Evolutionary conservation across 2,329 filamentous ascomycete species (phyloP), one percentile per base, ranked within the genome.

Genomic region (Tolypocladium ovalisporum): DNA sequence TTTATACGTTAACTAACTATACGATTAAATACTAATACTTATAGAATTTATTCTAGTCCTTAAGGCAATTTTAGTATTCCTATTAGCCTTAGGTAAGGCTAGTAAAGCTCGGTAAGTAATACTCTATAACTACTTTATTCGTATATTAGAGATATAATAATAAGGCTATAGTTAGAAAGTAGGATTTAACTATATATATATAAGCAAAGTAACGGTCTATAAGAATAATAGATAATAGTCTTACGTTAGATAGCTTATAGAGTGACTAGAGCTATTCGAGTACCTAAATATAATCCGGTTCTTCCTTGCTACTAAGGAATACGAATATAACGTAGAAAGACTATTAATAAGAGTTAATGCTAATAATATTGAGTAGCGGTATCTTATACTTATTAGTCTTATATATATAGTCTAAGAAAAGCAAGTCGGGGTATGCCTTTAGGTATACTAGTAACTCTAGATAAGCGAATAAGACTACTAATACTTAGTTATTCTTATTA

Each of bases 331-430:
- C 64, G 55, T 51, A 67, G 40, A 66, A 67, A 2, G 60, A 62
- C 2, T 54, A 40, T 36, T 64, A 22, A 40, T 52, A 65, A 39
- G 59, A 54, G 57, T 64, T 52, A 57, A 67, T 56, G 2, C 58
- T 57, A 57, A 66, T 56, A 4, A 66, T 65, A 56, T 65, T 58
- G 32, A 66, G 58, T 15, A 67, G 57, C 4, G 56, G 62, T 57
- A 67, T 66, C 3, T 22, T 39, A 35, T 64, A 62, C 52, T 64
- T 65, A 40, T 65, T 66, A 8, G 58, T 66, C 54, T 67, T 65
- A 40, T 66, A 65, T 8, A 56, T 65, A 51, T 56, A 66, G 40
- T 64, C 59, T 24, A 67, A 32, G 35, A 67, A n/a, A 10, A 66
- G 51, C 2, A 64, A 15, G 44, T 64, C 56, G 4, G 57, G 59